Evolutionary conservation across 1,284 basidiomycete species (phyloP), one percentile per base, ranked within the genome.

Genomic region (Cryptococcus sp.): DNA sequence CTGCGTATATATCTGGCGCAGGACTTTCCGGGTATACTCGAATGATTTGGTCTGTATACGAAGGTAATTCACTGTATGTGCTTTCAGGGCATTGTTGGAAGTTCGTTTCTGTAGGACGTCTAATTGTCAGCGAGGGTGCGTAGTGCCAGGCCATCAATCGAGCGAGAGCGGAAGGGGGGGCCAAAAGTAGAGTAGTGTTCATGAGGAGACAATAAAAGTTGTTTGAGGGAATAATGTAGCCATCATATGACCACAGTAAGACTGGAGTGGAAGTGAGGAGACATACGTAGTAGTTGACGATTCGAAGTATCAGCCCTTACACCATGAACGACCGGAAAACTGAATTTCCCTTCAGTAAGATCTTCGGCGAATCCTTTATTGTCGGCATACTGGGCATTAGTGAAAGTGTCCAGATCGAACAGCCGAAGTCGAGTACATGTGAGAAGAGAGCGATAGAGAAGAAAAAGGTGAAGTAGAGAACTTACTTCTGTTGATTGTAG

Each of bases 311-410:
- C 84, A 11, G 86, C 82, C 28, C 87, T 82, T 25, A 97, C 85
- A 13, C 86, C 84, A 66, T 97, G 93, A 0, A 98, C 86, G 52
- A 97, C 82, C 0, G 91, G 92, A 71, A 97, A 98, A 16, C 88
- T 91, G 74, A 98, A 97, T 72, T 98, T 97, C 1, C 93, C 93
- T 74, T 98, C 93, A 0, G 90, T 89, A 7, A 98, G 78, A 66
- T 97, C 93, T 75, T 98, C 93, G 5, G 88, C 88, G 67, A 89
- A 97, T 4, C 92, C 92, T 75, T 98, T 98, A 76, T 94, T 92
- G 32, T 83, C 80, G 2, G 85, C 80, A 66, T 98, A 97, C 86
- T 93, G 52, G 16, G 49, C 23, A 3, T 36, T 13, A 45, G 34
- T 9, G 28, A 28, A 28, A 4, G 28, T n/a, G 34, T 36, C 11